A percentile compares a stretch with the other conserved stretches of the same genome.
phyloP scores from a whole-genome alignment of 768 basidiomycete species.

The Pisolithus sp. region DNA sequence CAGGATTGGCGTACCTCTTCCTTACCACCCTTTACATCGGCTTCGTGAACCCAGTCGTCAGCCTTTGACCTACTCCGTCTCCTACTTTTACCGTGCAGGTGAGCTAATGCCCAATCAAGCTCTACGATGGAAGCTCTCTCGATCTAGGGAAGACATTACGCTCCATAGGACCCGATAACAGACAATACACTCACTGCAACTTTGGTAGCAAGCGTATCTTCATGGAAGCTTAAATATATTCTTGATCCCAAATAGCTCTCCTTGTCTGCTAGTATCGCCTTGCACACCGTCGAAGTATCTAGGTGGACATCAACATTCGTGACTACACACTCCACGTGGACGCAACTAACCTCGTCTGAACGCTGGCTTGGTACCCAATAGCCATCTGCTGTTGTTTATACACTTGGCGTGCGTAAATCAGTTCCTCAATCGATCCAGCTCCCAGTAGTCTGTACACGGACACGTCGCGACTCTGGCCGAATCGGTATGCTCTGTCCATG shows the following conservation, averaged over 20 bases:
- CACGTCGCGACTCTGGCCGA: slow-evolving; percentile 84
- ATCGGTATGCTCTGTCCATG: slow-evolving; percentile 81
- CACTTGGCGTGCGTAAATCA: slow-evolving; percentile 84
- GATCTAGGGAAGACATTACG: slow-evolving; percentile 41
- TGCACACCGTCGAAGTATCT: slow-evolving; percentile 83
- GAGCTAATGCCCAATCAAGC: slow-evolving; percentile 74
- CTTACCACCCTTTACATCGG: slow-evolving; percentile 41
- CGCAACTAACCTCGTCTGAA: slow-evolving; percentile 61
- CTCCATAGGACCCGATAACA: not conserved
- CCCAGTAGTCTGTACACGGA: slow-evolving; percentile 78
- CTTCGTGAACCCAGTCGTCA: slow-evolving; percentile 40
- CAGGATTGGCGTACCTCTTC: slow-evolving; percentile 15
- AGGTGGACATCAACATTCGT: not conserved
- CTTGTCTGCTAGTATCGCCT: slow-evolving; percentile 65
- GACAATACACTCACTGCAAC: slow-evolving; percentile 46
- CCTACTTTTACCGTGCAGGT: slow-evolving; percentile 44
- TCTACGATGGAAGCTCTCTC: slow-evolving; percentile 69
- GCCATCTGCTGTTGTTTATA: slow-evolving; percentile 94
- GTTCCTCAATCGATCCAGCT: slow-evolving; percentile 81
- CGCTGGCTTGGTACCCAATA: slow-evolving; percentile 79
- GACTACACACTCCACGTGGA: not conserved
- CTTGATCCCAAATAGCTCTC: slow-evolving; percentile 79
- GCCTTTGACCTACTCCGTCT: slow-evolving; percentile 27
- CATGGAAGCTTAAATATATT: slow-evolving; percentile 82
- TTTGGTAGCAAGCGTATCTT: slow-evolving; percentile 65